A percentile compares a stretch with the other conserved stretches of the same genome.
Evolutionary conservation across 768 basidiomycete species (phyloP).

Genomic region (Mycena leptocephala): DNA sequence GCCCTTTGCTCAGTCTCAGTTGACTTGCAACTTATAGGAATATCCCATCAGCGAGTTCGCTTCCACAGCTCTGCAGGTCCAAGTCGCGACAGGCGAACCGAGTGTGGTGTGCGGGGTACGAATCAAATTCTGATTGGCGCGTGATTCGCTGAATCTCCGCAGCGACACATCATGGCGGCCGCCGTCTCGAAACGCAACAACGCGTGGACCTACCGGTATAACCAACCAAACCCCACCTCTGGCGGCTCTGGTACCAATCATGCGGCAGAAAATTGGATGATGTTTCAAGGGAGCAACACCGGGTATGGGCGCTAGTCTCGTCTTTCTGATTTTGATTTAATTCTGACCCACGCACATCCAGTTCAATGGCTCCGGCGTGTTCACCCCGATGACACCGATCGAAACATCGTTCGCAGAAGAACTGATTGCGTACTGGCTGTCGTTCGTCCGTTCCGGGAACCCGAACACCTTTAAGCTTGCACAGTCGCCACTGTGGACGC

Average conservation of each 20-base stretch:
- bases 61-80: constrained; percentile 57
- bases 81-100: constrained; percentile 66
- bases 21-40: not conserved
- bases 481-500: constrained; percentile 67
- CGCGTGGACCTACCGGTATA: constrained; percentile 74
- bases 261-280: constrained; percentile 79
- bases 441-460: constrained; percentile 71
- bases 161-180: constrained; percentile 65
- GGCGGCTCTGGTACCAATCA: constrained; percentile 58
- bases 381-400: constrained; percentile 61
- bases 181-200: constrained; percentile 53
- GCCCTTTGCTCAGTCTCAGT: too few species aligned
- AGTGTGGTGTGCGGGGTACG: constrained; percentile 70
- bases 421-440: constrained; percentile 78
- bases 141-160: too few species aligned
- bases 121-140: too few species aligned
- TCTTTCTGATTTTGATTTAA: not conserved
- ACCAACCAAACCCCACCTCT: constrained; percentile 66
- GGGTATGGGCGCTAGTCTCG: constrained; percentile 56
- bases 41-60: constrained; percentile 60
- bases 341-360: constrained; percentile 38
- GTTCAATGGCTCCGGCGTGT: constrained; percentile 68
- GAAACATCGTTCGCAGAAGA: constrained; percentile 71
- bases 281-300: constrained; percentile 74
- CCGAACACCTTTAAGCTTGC: constrained; percentile 71